Evolutionary conservation across 2,329 filamentous ascomycete species (phyloP).

Genomic region (Colletotrichum magnum): DNA sequence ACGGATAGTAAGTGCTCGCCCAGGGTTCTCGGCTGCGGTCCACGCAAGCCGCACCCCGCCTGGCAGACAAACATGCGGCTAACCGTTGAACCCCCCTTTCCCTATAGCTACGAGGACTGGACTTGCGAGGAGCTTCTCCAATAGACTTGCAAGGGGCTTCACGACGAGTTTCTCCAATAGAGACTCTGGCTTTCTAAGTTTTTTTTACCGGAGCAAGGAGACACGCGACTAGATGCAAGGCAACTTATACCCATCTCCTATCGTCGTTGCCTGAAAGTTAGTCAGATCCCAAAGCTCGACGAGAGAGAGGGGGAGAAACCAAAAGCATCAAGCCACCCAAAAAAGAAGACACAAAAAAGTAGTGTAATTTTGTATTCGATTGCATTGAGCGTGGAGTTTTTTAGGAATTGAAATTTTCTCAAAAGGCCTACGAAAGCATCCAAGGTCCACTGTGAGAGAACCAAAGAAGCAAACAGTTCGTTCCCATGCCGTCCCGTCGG

Average conservation of each 20-base stretch:
- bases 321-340: neutral
- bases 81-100: neutral
- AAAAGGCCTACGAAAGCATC: constrained; percentile 13
- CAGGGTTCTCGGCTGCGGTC: neutral
- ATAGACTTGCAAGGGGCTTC: constrained; percentile 87
- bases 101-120: constrained; percentile 95
- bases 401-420: constrained; percentile 35
- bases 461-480: too few species aligned
- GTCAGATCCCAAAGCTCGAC: constrained; percentile 30
- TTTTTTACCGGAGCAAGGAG: constrained; percentile 8
- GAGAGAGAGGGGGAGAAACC: constrained; percentile 5
- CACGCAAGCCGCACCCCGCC: constrained; percentile 13
- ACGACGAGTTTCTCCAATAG: constrained; percentile 88
- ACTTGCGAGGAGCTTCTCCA: constrained; percentile 94
- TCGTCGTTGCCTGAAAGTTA: constrained; percentile 33
- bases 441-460: constrained; percentile 5
- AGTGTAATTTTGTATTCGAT: constrained; percentile 31
- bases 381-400: constrained; percentile 41
- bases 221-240: constrained; percentile 39
- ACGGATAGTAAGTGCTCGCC: constrained; percentile 84
- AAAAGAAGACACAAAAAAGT: constrained; percentile 23
- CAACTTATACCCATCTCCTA: constrained; percentile 40
- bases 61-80: neutral
- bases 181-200: constrained; percentile 20
- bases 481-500: too few species aligned